These are phyloP conservation scores for Exophiala viscosa DNA, from an alignment of 2,329 filamentous ascomycete species.

Conservation along the genomic window DNA sequence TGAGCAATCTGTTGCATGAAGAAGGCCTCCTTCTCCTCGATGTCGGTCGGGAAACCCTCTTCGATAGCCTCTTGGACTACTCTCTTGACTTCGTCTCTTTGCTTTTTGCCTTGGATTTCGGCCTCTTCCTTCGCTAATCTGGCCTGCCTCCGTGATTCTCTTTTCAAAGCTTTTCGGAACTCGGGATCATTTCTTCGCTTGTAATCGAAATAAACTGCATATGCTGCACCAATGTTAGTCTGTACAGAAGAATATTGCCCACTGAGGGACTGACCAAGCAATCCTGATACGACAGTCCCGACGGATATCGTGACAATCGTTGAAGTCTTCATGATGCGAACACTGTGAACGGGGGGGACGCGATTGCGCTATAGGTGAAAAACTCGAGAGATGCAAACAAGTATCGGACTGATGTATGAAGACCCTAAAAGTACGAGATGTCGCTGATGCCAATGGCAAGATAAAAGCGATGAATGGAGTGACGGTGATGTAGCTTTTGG, in stretches of 20 bases:
- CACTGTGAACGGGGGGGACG: no score
- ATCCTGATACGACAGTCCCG: slow-evolving; percentile 56
- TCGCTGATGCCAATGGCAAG: not conserved
- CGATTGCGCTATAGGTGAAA: no score
- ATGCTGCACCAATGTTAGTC: slow-evolving; percentile 43
- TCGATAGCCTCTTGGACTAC: slow-evolving; percentile 78
- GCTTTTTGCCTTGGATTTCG: slow-evolving; percentile 44
- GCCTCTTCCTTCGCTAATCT: slow-evolving; percentile 47
- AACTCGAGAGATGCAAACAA: no score
- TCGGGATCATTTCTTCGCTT: slow-evolving; percentile 60
- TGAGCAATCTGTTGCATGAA: slow-evolving; percentile 94
- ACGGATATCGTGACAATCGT: slow-evolving; percentile 57
- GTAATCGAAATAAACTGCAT: slow-evolving; percentile 66
- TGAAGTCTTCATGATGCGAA: slow-evolving; percentile 41
- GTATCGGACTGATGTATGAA: no score
- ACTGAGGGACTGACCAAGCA: slow-evolving; percentile 45
- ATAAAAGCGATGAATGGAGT: not conserved
- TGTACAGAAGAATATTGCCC: not conserved
- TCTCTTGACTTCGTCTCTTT: slow-evolving; percentile 65
- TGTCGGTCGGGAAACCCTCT: slow-evolving; percentile 84
- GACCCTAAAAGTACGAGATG: no score
- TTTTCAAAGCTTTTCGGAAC: slow-evolving; percentile 58
- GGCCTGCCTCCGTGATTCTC: slow-evolving; percentile 46
- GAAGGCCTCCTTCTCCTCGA: slow-evolving; percentile 91
- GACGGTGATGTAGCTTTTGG: slow-evolving; percentile 1